These are phyloP conservation scores for Cyclostephanos invisitatus DNA, from an alignment of 108 stramenopile species.

Conservation along the genomic window DNA sequence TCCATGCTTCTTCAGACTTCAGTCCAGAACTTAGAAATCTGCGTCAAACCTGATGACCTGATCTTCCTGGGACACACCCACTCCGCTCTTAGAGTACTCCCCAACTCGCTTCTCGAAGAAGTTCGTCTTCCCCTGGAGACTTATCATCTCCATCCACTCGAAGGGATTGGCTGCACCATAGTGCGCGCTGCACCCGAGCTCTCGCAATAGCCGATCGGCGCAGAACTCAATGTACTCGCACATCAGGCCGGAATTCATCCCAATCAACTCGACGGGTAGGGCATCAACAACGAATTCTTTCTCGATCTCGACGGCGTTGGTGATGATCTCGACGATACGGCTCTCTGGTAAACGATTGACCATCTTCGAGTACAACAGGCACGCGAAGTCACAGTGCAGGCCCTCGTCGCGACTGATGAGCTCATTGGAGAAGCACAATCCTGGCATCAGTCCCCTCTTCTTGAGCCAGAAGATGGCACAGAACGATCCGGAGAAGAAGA, in stretches of 20 bases:
- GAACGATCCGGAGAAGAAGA: slow-evolving; percentile 98
- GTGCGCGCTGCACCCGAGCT: slow-evolving; percentile 83
- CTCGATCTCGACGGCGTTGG: slow-evolving; percentile 97
- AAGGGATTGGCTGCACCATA: slow-evolving; percentile 96
- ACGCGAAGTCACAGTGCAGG: slow-evolving; percentile 97
- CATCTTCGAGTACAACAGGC: slow-evolving; percentile 89
- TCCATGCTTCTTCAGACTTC: neutral
- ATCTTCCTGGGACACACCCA: slow-evolving; percentile 83
- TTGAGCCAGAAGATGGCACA: slow-evolving; percentile 99
- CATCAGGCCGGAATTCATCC: slow-evolving; percentile 99
- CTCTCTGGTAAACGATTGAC: slow-evolving; percentile 76
- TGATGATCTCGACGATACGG: slow-evolving; percentile 84
- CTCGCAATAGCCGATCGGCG: slow-evolving; percentile 94
- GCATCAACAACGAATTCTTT: slow-evolving; percentile 98
- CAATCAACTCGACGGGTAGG: slow-evolving; percentile 98
- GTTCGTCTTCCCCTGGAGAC: slow-evolving; percentile 98
- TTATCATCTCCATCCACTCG: slow-evolving; percentile 96
- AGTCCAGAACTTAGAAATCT: slow-evolving; percentile 73
- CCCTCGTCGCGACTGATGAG: slow-evolving; percentile 98
- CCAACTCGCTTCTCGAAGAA: slow-evolving; percentile 97
- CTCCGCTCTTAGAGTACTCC: slow-evolving; percentile 95
- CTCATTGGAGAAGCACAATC: slow-evolving; percentile 98
- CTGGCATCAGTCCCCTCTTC: slow-evolving; percentile 99
- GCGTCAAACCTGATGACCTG: slow-evolving; percentile 88
- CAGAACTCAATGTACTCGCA: slow-evolving; percentile 99